Evolutionary conservation across 352 stramenopile species (phyloP).

Genomic region (Pythium insidiosum): DNA sequence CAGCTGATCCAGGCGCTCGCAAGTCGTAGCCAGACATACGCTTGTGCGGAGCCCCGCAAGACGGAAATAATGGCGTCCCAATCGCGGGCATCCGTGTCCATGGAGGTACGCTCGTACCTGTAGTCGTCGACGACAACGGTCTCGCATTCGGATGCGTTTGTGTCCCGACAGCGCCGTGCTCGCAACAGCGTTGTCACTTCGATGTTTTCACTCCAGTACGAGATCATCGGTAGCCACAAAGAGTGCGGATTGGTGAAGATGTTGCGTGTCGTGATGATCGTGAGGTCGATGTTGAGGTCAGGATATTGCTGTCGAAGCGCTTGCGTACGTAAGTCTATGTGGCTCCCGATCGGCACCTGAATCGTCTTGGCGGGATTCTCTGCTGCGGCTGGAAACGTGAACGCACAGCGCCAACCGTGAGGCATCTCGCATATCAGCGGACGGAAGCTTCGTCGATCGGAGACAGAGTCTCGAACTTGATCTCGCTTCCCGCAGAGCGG

Average conservation of each 20-base stretch:
- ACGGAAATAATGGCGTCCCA: not conserved
- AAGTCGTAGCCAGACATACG: constrained; percentile 13
- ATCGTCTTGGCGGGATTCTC: too few species aligned
- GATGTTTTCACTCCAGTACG: not conserved
- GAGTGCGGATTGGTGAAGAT: not conserved
- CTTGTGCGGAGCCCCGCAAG: constrained; percentile 5
- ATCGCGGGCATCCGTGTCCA: not conserved
- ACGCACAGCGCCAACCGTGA: not conserved
- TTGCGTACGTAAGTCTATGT: not conserved
- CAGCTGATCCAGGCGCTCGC: constrained; percentile 4
- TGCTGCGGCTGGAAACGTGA: not conserved
- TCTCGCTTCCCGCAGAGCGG: too few species aligned
- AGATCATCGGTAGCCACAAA: not conserved
- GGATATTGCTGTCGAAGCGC: not conserved
- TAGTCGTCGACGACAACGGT: constrained; percentile 20
- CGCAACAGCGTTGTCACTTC: constrained; percentile 11
- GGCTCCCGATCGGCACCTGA: not conserved
- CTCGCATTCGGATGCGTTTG: not conserved
- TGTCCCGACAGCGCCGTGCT: constrained; percentile 2
- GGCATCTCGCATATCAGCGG: not conserved
- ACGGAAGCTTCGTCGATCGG: not conserved
- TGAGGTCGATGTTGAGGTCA: not conserved
- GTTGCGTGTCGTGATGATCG: not conserved
- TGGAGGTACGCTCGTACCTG: constrained; percentile 10
- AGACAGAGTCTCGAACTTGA: too few species aligned